Evolutionary conservation across 768 basidiomycete genomes (phyloP), one percentile per base, ranked within the genome.

Genomic region (Sistotremastrum suecicum): DNA sequence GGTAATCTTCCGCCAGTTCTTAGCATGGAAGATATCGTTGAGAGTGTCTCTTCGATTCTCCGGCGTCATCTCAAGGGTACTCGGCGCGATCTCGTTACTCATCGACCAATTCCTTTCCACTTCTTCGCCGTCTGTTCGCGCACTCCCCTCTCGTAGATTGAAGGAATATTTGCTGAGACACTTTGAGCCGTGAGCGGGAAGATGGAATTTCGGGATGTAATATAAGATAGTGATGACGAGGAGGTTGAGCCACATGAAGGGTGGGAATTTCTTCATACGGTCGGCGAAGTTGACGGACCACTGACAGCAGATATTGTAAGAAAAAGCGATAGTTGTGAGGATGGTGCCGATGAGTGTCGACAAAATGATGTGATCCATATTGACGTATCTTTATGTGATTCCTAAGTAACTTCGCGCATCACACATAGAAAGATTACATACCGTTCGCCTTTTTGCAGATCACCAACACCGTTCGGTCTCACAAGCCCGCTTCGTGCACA

Each of bases 11-110:
- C 48, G 47, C 61, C 61, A 63, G 47, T 63, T 63, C 39, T 49
- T 50, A 40, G 52, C 44, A 2, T 50, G 49, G 39, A 53, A 53
- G 11, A 55, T 52, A 38, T 59, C 52, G 35, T 63, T 52, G 3
- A 62, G 44, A 1, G 57, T 55, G 39, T 62, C 57, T 1, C 45
- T 47, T 3, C 49, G 46, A 7, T 53, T 51, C 10, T 58, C 60
- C 2, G 52, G 55, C 2, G 63, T 64, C 66, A 68, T 67, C 51
- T 64, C 64, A 31, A 52, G 48, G 1, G 63, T 64, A 36, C 62
- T 62, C 5, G 45, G 28, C 6, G 63, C 55, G 0, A 57, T 31
- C 0, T 50, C 51, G 44, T 65, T 62, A 8, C 58, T 50, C 12
- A 53, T 34, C 0, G 61, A 50, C 63, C 63, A 67, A 0, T 53